Conservation (phyloP, 345 rosid genomes). For the Citrus mangshanensis region DNA sequence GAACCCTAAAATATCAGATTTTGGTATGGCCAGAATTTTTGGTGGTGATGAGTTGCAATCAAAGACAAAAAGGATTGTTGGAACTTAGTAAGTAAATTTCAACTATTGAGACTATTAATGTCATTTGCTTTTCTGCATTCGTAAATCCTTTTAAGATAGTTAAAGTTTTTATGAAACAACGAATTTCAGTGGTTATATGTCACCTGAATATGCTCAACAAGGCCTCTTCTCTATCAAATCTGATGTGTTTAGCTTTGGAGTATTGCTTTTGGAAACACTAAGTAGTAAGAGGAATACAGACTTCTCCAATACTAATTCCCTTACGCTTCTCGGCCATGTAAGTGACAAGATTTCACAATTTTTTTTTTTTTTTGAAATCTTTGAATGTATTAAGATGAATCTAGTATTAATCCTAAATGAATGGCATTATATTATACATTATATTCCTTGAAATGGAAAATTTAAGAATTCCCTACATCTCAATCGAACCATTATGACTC, state of each 20-base stretch:
- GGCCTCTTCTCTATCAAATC: constrained; percentile 13
- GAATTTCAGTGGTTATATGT: constrained; percentile 39
- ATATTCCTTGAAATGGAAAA: too few relatives aligned
- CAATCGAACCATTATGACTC: too few relatives aligned
- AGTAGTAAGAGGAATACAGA: constrained; percentile 46
- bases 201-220: constrained; percentile 26
- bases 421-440: too few relatives aligned
- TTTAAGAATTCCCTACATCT: too few relatives aligned
- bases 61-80: constrained; percentile 41
- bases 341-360: background rate
- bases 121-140: background rate
- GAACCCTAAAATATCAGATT: constrained; percentile 53
- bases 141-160: background rate
- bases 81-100: constrained; percentile 39
- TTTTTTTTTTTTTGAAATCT: background rate
- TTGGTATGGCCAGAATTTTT: constrained; percentile 54
- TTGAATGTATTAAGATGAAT: background rate
- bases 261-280: constrained; percentile 34
- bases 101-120: background rate
- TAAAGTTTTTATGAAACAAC: background rate
- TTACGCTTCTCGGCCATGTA: constrained; percentile 24
- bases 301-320: constrained; percentile 27
- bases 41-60: constrained; percentile 36
- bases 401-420: background rate
- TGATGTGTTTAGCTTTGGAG: constrained; percentile 11